Percentiles rank a stretch among this genome's conserved stretches.
phyloP scores from a whole-genome alignment of 441 rosid genomes.

The Populus hybrid region DNA sequence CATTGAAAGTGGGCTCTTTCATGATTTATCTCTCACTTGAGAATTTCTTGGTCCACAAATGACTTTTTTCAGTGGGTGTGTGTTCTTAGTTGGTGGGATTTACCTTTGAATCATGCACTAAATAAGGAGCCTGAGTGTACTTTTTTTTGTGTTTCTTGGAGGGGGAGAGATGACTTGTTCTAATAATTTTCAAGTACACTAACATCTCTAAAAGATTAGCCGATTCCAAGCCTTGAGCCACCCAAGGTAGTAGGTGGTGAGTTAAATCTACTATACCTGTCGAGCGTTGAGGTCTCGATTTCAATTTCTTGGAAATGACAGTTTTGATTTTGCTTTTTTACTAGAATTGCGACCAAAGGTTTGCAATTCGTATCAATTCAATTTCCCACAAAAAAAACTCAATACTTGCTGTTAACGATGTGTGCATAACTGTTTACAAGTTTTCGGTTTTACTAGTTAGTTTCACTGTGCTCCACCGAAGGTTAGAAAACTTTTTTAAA shows the following conservation, averaged over 20 bases:
- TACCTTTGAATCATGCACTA: slow-evolving; percentile 31
- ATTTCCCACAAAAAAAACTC: no score
- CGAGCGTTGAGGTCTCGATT: slow-evolving; percentile 16
- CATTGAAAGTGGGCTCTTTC: slow-evolving; percentile 32
- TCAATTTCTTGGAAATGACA: not conserved
- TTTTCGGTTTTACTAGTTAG: no score
- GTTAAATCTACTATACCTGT: not conserved
- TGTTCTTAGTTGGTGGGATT: not conserved
- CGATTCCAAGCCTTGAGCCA: not conserved
- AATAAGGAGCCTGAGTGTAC: slow-evolving; percentile 16
- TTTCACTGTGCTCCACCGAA: no score
- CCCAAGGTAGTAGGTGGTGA: not conserved
- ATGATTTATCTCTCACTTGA: slow-evolving; percentile 34
- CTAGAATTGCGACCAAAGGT: not conserved
- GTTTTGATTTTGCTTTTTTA: no score
- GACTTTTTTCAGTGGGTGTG: slow-evolving; percentile 11
- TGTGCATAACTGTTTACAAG: no score
- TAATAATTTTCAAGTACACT: not conserved
- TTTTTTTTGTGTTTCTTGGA: not conserved
- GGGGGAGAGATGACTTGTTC: not conserved
- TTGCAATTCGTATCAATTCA: no score
- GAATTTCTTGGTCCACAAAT: slow-evolving; percentile 11
- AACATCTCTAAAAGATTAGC: not conserved
- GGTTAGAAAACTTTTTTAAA: no score
- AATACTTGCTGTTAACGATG: no score